These are phyloP conservation scores for Cercospora canescens DNA, from an alignment of 2,329 filamentous ascomycete genomes.

Conservation along the genomic window DNA sequence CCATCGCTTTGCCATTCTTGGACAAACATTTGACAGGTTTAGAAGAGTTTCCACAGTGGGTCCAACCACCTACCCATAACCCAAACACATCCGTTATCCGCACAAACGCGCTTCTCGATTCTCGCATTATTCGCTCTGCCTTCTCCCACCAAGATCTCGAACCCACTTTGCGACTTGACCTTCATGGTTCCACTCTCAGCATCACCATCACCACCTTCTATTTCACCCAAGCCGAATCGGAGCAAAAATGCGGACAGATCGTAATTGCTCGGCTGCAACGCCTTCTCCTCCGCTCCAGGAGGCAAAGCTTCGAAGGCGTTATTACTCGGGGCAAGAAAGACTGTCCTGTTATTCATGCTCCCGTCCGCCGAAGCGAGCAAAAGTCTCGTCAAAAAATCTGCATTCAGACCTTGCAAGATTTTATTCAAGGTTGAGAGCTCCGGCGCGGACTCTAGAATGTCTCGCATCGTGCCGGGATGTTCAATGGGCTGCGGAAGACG, in stretches of 20 bases:
- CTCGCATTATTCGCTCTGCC: constrained; percentile 14
- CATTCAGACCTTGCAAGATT: not conserved
- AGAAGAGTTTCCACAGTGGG: constrained; percentile 9
- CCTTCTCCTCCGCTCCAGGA: not conserved
- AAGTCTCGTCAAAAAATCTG: constrained; percentile 15
- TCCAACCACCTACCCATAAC: constrained; percentile 20
- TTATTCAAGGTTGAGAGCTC: constrained; percentile 10
- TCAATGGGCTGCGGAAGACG: not conserved
- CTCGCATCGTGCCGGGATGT: constrained; percentile 15
- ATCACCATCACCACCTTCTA: not conserved
- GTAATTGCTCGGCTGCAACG: constrained; percentile 12
- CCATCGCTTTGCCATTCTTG: too few relatives aligned
- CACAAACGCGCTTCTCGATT: constrained; percentile 17
- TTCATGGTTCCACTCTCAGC: not conserved
- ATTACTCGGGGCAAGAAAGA: constrained; percentile 21
- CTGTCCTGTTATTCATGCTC: not conserved
- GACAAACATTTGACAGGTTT: not conserved
- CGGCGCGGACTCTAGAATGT: constrained; percentile 3
- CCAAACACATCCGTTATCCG: constrained; percentile 22
- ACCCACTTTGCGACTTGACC: constrained; percentile 3
- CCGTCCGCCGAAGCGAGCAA: not conserved
- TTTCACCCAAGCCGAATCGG: constrained; percentile 11
- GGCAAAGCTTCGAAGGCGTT: constrained; percentile 17
- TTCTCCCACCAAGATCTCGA: constrained; percentile 8
- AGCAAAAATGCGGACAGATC: constrained; percentile 12